Evolutionary conservation across 2,329 filamentous ascomycete species (phyloP).

Genomic region (Fusarium sp.): DNA sequence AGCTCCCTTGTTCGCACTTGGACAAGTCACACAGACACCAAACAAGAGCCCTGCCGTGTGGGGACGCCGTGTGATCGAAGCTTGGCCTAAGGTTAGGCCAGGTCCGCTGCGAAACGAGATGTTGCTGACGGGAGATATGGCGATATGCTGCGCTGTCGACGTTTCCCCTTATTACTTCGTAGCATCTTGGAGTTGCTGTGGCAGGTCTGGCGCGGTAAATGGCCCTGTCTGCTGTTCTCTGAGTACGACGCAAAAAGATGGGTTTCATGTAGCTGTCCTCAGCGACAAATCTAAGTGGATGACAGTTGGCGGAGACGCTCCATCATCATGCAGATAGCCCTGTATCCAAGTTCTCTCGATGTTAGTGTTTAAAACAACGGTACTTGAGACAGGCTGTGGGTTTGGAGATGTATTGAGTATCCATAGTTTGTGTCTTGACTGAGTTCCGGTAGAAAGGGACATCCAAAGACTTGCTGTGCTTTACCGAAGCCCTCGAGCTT

Average conservation of each 20-base stretch:
- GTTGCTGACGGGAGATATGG: conserved; percentile 23
- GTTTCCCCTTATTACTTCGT: conserved; percentile 6
- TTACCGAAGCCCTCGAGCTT: conserved; percentile 34
- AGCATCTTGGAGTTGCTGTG: conserved; percentile 4
- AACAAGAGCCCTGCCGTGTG: conserved; percentile 34
- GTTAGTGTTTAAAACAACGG: conserved; percentile 36
- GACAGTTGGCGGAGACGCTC: conserved; percentile 27
- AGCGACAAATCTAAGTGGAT: conserved; percentile 23
- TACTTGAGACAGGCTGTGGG: conserved; percentile 30
- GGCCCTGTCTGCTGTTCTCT: background rate
- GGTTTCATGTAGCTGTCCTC: conserved; percentile 13
- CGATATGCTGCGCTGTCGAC: conserved; percentile 5
- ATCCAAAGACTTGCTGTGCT: conserved; percentile 23
- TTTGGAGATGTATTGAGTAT: conserved; percentile 27
- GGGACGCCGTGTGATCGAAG: conserved; percentile 43
- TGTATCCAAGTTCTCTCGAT: conserved; percentile 30
- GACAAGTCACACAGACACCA: conserved; percentile 42
- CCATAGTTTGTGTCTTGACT: conserved; percentile 32
- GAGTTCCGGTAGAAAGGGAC: conserved; percentile 1
- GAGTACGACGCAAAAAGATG: conserved; percentile 9
- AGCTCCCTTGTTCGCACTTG: conserved; percentile 32
- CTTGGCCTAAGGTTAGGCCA: conserved; percentile 30
- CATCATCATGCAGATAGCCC: conserved; percentile 38
- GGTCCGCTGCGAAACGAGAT: conserved; percentile 33
- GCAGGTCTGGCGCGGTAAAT: conserved; percentile 1